Percentiles rank a stretch among this genome's conserved stretches.
Conservation (phyloP, 805 yeast species). For the Zygotorulaspora danielsina region DNA sequence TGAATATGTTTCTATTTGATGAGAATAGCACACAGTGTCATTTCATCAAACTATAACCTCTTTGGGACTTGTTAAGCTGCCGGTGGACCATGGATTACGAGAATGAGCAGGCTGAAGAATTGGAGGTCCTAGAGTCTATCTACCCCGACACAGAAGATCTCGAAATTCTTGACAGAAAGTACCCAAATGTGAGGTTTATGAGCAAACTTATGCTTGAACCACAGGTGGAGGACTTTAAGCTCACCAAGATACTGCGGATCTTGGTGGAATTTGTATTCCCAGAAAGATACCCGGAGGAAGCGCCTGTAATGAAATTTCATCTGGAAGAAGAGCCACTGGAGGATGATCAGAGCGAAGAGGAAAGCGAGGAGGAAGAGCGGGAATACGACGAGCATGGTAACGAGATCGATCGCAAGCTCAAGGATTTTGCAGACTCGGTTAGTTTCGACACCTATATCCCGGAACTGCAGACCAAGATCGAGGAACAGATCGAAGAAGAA, state of each 20-base stretch:
- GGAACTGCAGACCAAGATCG: constrained; percentile 34
- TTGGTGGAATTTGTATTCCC: constrained; percentile 67
- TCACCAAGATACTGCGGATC: constrained; percentile 55
- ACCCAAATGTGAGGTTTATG: constrained; percentile 38
- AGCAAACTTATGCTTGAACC: constrained; percentile 57
- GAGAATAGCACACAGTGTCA: too few relatives aligned
- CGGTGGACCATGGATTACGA: constrained; percentile 53
- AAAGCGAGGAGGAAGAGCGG: constrained; percentile 36
- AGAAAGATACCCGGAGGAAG: constrained; percentile 73
- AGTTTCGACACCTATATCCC: constrained; percentile 48
- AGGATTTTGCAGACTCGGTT: constrained; percentile 55
- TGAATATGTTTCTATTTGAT: too few relatives aligned
- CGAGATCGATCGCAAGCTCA: constrained; percentile 43
- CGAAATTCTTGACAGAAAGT: constrained; percentile 44
- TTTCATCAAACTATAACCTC: too few relatives aligned
- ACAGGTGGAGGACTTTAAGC: constrained; percentile 18
- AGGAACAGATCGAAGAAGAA: constrained; percentile 44
- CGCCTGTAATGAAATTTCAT: constrained; percentile 53
- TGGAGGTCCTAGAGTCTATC: constrained; percentile 84
- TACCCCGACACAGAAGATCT: constrained; percentile 95
- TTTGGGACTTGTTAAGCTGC: too few relatives aligned
- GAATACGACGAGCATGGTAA: constrained; percentile 46
- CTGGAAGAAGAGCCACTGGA: constrained; percentile 31
- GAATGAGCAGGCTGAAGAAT: constrained; percentile 85
- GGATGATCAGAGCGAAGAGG: constrained; percentile 38